Conservation (phyloP, 1,284 basidiomycete species). For the Marasmius tenuissimus region DNA sequence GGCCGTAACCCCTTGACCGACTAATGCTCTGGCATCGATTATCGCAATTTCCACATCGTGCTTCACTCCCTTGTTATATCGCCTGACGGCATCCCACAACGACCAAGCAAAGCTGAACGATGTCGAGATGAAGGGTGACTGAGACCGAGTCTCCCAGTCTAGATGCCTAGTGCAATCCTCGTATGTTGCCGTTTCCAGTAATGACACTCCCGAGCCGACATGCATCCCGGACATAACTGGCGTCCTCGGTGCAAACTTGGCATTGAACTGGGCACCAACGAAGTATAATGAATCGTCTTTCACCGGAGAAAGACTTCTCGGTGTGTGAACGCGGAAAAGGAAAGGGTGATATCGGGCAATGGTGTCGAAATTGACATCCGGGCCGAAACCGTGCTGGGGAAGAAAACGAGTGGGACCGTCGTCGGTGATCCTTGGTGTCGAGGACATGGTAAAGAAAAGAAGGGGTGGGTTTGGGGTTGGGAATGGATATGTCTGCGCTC, state of each 20-base stretch:
- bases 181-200: conserved; percentile 44
- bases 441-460: conserved; percentile 6
- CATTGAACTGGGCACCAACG: conserved; percentile 61
- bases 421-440: conserved; percentile 5
- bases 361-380: conserved; percentile 58
- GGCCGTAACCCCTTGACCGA: conserved; percentile 59
- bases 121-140: conserved; percentile 68
- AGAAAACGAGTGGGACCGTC: conserved; percentile 13
- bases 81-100: conserved; percentile 75
- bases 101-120: conserved; percentile 81
- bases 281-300: conserved; percentile 62
- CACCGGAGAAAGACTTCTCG: conserved; percentile 54
- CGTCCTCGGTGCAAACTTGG: conserved; percentile 24
- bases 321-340: conserved; percentile 76
- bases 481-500: background rate
- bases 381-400: conserved; percentile 72
- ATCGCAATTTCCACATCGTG: conserved; percentile 75
- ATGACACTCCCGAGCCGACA: conserved; percentile 37
- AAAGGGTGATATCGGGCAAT: conserved; percentile 66
- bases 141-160: conserved; percentile 71
- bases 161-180: conserved; percentile 65
- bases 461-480: background rate
- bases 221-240: conserved; percentile 23
- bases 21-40: conserved; percentile 64
- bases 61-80: conserved; percentile 67